Base-by-base conservation (phyloP, 139 green algal species). In the Protoeuglena noctilucae region DNA sequence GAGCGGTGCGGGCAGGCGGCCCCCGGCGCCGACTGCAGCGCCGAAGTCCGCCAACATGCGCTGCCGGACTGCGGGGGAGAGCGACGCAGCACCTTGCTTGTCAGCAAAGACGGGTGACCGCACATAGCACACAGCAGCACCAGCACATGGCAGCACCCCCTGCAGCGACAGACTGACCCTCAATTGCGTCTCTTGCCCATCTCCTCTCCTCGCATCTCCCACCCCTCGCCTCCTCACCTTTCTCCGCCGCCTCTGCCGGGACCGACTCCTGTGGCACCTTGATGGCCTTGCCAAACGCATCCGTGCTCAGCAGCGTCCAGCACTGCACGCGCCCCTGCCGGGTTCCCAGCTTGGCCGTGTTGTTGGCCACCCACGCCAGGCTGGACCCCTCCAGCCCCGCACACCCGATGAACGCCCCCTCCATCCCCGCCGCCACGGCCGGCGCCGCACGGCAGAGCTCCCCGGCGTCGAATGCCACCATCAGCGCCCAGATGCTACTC, bases 251-350 rank as follows among this genome's bases (percentile, higher is more conserved):
- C 4, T 77, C 78, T 2, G 50, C 27, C 12, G 73, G 73, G 4
- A 86, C 63, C 12, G 21, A 43, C 63, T 86, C 81, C 64, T 88
- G 80, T 0, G 77, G 77, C 23, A 68, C 65, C 54, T 68, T 72
- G 28, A 56, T 59, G 3, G 19, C 28, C 53, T 71, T 70, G 7
- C 76, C 81, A 39, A 75, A 90, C 1, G 34, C 66, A 46, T 73
- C 69, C 19, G 74, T 92, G 40, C 64, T 80, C 51, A 92, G 67
- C 22, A 90, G 51, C 9, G 81, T 89, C 82, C 81, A 89, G 65
- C 78, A 91, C 63, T 88, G 27, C 19, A 67, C 24, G 26, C 26
- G n/a, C 3, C 28, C 49, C 2, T 68, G 58, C 43, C 26, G 21
- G 9, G 75, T 26, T 9, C 46, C 28, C 56, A 82, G 58, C 65